Percentiles rank a stretch among this genome's conserved stretches.
Conservation (phyloP, 2,329 filamentous ascomycete species). For the Fonsecaea pugnacius region DNA sequence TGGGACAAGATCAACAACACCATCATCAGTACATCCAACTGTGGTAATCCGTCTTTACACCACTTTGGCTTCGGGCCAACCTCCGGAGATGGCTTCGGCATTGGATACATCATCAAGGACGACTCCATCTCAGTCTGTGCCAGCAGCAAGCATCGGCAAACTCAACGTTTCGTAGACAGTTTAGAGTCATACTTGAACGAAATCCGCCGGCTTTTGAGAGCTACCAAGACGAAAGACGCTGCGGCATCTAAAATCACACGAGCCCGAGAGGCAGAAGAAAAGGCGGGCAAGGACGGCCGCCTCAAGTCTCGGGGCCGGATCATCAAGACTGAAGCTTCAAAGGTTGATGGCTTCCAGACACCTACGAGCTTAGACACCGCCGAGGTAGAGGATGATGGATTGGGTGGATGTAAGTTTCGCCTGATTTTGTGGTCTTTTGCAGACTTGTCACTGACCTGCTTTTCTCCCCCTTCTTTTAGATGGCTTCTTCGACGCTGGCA, state of each 20-base stretch:
- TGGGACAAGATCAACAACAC: conserved; percentile 97
- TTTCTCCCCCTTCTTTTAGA: conserved; percentile 59
- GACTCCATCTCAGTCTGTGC: conserved; percentile 89
- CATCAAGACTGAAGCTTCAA: conserved; percentile 47
- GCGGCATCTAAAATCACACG: conserved; percentile 59
- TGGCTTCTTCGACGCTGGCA: conserved; percentile 96
- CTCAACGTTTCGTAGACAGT: conserved; percentile 83
- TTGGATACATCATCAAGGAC: conserved; percentile 99
- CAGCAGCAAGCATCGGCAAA: conserved; percentile 91
- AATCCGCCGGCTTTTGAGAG: conserved; percentile 79
- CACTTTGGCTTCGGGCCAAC: conserved; percentile 98
- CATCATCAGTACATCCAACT: conserved; percentile 96
- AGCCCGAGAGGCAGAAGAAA: conserved; percentile 65
- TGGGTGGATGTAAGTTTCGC: conserved; percentile 82
- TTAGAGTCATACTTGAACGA: conserved; percentile 90
- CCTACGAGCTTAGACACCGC: conserved; percentile 69
- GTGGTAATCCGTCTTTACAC: conserved; percentile 89
- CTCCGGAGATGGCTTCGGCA: conserved; percentile 90
- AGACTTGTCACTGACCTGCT: conserved; percentile 40
- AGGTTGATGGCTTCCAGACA: conserved; percentile 59
- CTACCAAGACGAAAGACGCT: conserved; percentile 62
- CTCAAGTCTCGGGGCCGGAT: conserved; percentile 71
- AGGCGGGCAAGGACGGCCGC: conserved; percentile 43
- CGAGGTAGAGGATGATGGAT: conserved; percentile 78
- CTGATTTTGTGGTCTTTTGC: conserved; percentile 25